Base-by-base conservation (phyloP, 108 stramenopile species). In the Skeletonema menzelii region DNA sequence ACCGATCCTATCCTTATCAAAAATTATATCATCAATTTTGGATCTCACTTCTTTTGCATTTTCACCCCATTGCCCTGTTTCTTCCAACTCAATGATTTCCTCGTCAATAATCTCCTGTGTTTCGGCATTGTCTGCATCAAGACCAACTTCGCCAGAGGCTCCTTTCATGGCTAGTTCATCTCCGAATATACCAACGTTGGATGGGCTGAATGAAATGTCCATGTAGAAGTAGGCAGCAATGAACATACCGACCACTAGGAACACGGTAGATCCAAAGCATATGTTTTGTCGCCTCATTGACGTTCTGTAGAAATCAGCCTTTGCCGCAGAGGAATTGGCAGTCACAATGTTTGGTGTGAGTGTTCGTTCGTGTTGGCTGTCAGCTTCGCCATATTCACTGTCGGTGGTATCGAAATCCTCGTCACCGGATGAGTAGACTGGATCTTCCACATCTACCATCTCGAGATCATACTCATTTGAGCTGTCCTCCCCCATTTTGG, bases 121-220 rank as follows among this genome's bases (percentile, higher is more conserved):
- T 53, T 86, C 69, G 10, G 72, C 86, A 60, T 84, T 82, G n/a
- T 68, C 65, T 14, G 80, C 79, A 55, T 83, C 79, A 26, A 80
- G 62, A 19, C 73, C 75, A 42, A 87, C 70, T 40, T 76, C 72
- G 17, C 86, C 85, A 8, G 79, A 80, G n/a, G 63, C 60, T 14
- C 79, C 79, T 35, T 69, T 66, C 72, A 73, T 69, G 14, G 62
- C 13, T 10, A 49, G 30, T 42, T 80, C 79, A 49, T 73, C 79
- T 24, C 79, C 79, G 59, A 80, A 80, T 53, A 73, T 69, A 22
- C 68, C 72, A 34, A 73, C 65, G 28, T 80, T 73, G 56, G 55
- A 35, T 22, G 66, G 62, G 5, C 68, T 80, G 30, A 80, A 80
- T 55, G 79, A 80, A 28, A 73, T 26, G 13, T 67, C 76, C 59